phyloP scores from a whole-genome alignment of 352 stramenopile species.

The Phytopythium vexans region DNA sequence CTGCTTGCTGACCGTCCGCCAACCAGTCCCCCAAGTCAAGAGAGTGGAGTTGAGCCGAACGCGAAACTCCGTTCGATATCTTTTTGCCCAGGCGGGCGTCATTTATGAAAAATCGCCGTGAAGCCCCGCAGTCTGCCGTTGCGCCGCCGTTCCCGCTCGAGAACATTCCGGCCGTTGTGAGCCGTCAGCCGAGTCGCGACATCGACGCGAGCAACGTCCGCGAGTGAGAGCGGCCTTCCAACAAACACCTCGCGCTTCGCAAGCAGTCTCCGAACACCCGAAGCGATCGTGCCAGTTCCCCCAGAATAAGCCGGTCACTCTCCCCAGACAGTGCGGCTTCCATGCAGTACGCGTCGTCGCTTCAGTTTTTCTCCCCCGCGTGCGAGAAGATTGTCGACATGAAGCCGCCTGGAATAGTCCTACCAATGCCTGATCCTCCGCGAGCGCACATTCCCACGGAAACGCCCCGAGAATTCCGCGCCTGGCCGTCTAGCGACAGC shows the following conservation, averaged over 20 bases:
- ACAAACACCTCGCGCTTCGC: no score
- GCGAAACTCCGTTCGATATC: constrained; percentile 1
- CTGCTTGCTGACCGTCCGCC: no score
- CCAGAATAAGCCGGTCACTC: no score
- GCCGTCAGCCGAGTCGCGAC: no score
- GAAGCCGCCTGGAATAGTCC: neutral
- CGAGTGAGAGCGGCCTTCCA: no score
- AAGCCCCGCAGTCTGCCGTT: neutral
- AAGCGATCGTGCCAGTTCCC: no score
- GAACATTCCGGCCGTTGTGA: constrained; percentile 1
- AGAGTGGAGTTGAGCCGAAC: no score
- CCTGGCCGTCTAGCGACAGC: neutral
- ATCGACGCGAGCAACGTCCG: no score
- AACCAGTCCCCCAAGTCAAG: no score
- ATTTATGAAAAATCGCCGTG: constrained; percentile 5
- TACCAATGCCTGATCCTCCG: neutral
- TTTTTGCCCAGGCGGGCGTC: neutral
- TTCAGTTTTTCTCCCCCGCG: constrained; percentile 1
- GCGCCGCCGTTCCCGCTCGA: neutral
- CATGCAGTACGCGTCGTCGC: constrained; percentile 5
- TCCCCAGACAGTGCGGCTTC: no score
- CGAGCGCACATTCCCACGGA: neutral
- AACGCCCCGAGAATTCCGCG: constrained; percentile 1
- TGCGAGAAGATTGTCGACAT: neutral
- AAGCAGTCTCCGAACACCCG: no score